phyloP scores from a whole-genome alignment of 1,139 yeast species.

The Zygotorulaspora mrakii region DNA sequence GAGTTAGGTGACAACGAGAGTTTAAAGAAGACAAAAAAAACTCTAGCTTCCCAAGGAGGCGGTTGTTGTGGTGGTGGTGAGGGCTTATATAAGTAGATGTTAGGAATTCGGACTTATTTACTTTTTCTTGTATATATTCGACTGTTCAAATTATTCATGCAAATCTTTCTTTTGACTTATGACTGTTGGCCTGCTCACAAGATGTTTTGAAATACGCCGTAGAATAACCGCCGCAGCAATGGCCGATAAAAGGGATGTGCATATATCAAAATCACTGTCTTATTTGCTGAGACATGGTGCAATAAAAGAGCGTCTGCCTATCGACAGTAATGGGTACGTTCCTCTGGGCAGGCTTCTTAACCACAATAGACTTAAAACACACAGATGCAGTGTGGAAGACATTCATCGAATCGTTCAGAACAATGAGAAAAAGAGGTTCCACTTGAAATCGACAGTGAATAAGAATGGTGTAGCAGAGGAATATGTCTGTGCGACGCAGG shows the following conservation, averaged over 20 bases:
- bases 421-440: slow-evolving; percentile 71
- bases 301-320: slow-evolving; percentile 56
- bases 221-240: background rate
- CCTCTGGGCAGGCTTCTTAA: slow-evolving; percentile 48
- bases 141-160: too few relatives aligned
- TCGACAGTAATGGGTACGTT: slow-evolving; percentile 68
- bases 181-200: too few relatives aligned
- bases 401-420: slow-evolving; percentile 55
- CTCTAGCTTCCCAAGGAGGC: slow-evolving; percentile 38
- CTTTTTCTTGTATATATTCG: slow-evolving; percentile 3
- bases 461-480: slow-evolving; percentile 32
- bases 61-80: slow-evolving; percentile 48
- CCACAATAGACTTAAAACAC: slow-evolving; percentile 57
- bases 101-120: slow-evolving; percentile 1
- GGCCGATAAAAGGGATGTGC: slow-evolving; percentile 44
- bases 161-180: too few relatives aligned
- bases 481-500: slow-evolving; percentile 83
- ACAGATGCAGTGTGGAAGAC: slow-evolving; percentile 53
- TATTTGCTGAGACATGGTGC: slow-evolving; percentile 85
- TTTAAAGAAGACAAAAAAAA: slow-evolving; percentile 41
- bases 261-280: slow-evolving; percentile 70
- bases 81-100: slow-evolving; percentile 17
- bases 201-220: too few relatives aligned
- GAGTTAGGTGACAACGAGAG: slow-evolving; percentile 88
- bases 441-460: slow-evolving; percentile 32